Conservation (phyloP, 305 asterid genomes). For the Nicotiana rustica region DNA sequence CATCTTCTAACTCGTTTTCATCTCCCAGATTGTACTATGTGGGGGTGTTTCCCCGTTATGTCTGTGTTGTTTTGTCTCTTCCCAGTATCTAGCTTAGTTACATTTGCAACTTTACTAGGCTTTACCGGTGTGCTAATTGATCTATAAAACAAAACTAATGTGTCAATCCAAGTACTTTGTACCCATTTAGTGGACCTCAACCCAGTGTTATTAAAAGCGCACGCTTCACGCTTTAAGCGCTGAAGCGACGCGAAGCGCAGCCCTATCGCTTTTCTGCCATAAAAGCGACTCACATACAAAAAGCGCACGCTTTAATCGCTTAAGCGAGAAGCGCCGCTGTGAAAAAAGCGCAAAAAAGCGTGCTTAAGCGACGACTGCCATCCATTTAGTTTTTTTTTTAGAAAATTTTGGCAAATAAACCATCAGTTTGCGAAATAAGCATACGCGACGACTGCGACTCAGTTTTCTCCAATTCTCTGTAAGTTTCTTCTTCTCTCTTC, state of each 20-base stretch:
- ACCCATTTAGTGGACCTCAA: constrained; percentile 9
- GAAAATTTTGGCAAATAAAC: no score
- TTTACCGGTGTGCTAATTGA: constrained; percentile 5
- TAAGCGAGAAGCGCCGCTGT: no score
- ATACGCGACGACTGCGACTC: no score
- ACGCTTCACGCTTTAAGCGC: no score
- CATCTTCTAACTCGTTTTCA: constrained; percentile 11
- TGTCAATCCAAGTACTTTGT: constrained; percentile 18
- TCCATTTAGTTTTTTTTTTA: no score
- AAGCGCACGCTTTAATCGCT: no score
- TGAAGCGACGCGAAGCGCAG: neutral
- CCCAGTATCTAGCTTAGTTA: neutral
- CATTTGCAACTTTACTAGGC: constrained; percentile 16
- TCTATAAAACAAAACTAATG: neutral
- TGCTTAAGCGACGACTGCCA: no score
- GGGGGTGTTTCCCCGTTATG: constrained; percentile 25
- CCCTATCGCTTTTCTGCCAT: neutral
- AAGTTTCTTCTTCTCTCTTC: no score
- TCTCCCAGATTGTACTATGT: constrained; percentile 14
- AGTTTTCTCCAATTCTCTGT: no score
- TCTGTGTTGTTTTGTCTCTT: neutral
- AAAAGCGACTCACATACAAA: neutral
- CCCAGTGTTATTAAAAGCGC: neutral
- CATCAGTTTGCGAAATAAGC: no score
- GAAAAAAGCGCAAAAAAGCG: no score